Percentiles rank a stretch among this genome's conserved stretches.
phyloP scores from a whole-genome alignment of 352 stramenopile genomes.

The Pythium dissotocum region DNA sequence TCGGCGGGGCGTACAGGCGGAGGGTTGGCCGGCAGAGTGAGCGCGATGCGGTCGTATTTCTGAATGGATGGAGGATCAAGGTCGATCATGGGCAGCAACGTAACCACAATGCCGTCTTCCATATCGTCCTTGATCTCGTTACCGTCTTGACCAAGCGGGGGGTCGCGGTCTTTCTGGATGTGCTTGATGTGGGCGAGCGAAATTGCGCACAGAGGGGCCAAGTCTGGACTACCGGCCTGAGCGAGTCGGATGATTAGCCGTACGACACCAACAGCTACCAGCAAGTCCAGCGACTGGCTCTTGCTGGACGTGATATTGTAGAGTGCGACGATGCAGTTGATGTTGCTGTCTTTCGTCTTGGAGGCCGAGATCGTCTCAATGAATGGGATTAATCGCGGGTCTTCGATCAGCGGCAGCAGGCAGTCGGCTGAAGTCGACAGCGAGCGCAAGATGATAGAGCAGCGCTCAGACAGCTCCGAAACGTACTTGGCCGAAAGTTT shows the following conservation, averaged over 20 bases:
- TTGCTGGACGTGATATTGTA: constrained; percentile 75
- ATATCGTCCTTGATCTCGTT: constrained; percentile 51
- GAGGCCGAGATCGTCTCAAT: constrained; percentile 40
- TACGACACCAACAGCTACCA: constrained; percentile 56
- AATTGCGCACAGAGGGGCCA: constrained; percentile 68
- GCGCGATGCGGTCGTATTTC: constrained; percentile 64
- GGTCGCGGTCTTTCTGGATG: constrained; percentile 53
- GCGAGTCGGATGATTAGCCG: constrained; percentile 68
- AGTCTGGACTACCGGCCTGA: constrained; percentile 44
- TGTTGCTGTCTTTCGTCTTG: constrained; percentile 43
- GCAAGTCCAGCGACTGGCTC: constrained; percentile 41
- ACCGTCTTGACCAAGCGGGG: constrained; percentile 21
- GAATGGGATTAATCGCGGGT: constrained; percentile 56
- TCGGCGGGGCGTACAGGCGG: constrained; percentile 43
- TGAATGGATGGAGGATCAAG: constrained; percentile 66
- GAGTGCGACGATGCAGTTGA: constrained; percentile 66
- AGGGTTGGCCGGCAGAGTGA: constrained; percentile 46
- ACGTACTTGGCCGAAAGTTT: neutral
- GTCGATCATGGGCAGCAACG: constrained; percentile 81
- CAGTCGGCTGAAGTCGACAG: constrained; percentile 57
- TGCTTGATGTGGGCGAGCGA: constrained; percentile 80
- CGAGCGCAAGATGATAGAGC: constrained; percentile 67
- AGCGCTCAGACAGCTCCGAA: constrained; percentile 51
- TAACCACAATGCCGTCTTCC: constrained; percentile 66
- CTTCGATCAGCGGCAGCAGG: constrained; percentile 48